Base-by-base conservation (phyloP, 495 filamentous ascomycete genomes). In the Penicillium pulvis region DNA sequence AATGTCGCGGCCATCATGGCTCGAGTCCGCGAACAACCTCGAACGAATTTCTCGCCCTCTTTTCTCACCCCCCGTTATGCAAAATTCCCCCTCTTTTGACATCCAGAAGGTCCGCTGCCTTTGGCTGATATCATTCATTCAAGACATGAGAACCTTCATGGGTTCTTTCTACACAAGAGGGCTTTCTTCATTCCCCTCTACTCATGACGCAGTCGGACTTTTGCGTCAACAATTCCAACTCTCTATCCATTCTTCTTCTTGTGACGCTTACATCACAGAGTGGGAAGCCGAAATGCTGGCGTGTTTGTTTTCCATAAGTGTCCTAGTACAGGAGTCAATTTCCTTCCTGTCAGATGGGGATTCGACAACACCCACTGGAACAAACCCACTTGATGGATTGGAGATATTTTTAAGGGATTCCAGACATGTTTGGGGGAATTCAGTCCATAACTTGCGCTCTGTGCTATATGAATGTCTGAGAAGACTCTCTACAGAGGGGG, bases 111-210 rank as follows among this genome's bases (percentile, higher is more conserved):
- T 71, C 19, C 65, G 68, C 41, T 69, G 63, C 33, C 47, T 71
- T 23, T 71, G 68, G 68, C 44, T 71, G 44, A 68, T 71, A 57
- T 71, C 68, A 35, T 71, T 71, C 36, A 65, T 71, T 6, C 68
- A 71, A 46, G 68, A 71, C 30, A 64, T 71, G 61, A 56, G 68
- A 24, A 69, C 58, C 2, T 61, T 71, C 28, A 68, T 69, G 68
- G 65, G 60, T 28, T 63, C 60, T 26, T 61, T 71, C 6, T 64
- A 66, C 24, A 44, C 30, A 1, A 49, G 45, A 17, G 66, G 63
- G 0, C 55, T 71, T 2, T 57, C 56, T 17, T 17, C 46, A 2
- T 69, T 53, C 19, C 60, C 62, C 2, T 60, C 52, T 1, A 42
- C 61, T 28, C 57, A 69, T 48, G 58, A 56, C 11, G 68, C 68